Base-by-base conservation (phyloP, 139 green algal species). In the Micractinium sp. region DNA sequence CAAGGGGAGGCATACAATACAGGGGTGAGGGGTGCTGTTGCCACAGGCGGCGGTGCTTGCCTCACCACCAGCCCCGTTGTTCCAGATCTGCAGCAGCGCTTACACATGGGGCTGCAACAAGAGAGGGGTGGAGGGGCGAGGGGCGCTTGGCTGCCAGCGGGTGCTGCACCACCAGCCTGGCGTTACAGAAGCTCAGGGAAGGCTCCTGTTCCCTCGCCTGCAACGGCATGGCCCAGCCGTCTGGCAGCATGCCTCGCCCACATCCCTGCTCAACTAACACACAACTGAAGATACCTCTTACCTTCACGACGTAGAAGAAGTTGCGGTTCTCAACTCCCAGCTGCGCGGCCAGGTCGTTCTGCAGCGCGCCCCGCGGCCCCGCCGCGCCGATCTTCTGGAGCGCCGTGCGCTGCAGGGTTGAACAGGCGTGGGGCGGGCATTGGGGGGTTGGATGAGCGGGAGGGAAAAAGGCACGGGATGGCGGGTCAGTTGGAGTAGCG, bases 251-350 rank as follows among this genome's bases (percentile, higher is more conserved):
- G 63, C 63, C 20, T 12, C 63, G 22, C 27, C 20, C 73, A 79
- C 73, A 41, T 36, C 73, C 73, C 39, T 81, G 33, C 75, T 20
- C n/a, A n/a, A 53, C 9, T 27, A 22, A 29, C 22, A 56, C 53
- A 89, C 74, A 27, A 39, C 29, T n/a, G n/a, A n/a, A 77, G 41
- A 27, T 15, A 35, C 31, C 67, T 88, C 83, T 0, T 76, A 94
- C 94, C 93, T 96, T 95, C 25, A 95, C 85, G 9, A 96, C 91
- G 75, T 96, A 97, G 78, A 92, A 95, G 84, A 95, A 97, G 91
- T 97, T 97, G 60, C 93, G 86, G 85, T 93, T 90, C 36, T 92
- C 89, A 0, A 94, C 56, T 12, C 87, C 88, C 80, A 96, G 71
- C 1, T 67, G 36, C 38, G 87, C 78, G 36, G 92, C 88, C 69